These are phyloP conservation scores for Dioscorea zingiberensis DNA, from an alignment of 106 monocot species.

Conservation along the genomic window DNA sequence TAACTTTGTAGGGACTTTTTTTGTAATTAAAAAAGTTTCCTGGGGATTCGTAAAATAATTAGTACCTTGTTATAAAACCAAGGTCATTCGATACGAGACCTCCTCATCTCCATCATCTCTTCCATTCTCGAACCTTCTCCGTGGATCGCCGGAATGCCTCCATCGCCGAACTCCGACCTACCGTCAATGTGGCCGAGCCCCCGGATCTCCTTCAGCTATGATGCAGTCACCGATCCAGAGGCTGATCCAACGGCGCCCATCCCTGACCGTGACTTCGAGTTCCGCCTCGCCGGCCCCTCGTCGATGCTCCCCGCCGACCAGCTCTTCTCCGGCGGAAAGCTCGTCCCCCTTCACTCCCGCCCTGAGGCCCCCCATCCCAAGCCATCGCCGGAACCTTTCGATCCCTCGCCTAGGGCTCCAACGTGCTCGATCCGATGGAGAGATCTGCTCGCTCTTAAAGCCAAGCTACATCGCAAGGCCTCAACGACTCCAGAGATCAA, in stretches of 20 bases:
- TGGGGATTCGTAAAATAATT: no score
- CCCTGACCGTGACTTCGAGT: constrained; percentile 60
- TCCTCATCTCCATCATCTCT: background rate
- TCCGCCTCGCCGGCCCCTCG: constrained; percentile 53
- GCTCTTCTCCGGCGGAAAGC: constrained; percentile 88
- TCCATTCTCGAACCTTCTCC: constrained; percentile 24
- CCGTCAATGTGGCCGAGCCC: constrained; percentile 22
- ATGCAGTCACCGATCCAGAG: constrained; percentile 2
- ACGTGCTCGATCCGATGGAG: constrained; percentile 61
- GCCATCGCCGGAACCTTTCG: constrained; percentile 23
- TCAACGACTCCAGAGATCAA: constrained; percentile 9
- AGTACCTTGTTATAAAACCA: no score
- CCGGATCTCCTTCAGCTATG: constrained; percentile 45
- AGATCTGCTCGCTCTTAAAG: constrained; percentile 41
- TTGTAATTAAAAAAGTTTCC: no score
- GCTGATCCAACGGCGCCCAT: no score
- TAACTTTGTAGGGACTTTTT: no score
- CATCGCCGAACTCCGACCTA: constrained; percentile 10
- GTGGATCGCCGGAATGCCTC: constrained; percentile 23
- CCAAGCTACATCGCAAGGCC: no score
- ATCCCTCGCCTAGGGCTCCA: constrained; percentile 74
- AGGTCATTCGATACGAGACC: no score
- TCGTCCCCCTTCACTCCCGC: constrained; percentile 51
- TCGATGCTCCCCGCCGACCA: constrained; percentile 74
- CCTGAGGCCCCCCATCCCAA: no score